Base-by-base conservation (phyloP, 2,329 filamentous ascomycete species). In the Xylariaceae sp. region DNA sequence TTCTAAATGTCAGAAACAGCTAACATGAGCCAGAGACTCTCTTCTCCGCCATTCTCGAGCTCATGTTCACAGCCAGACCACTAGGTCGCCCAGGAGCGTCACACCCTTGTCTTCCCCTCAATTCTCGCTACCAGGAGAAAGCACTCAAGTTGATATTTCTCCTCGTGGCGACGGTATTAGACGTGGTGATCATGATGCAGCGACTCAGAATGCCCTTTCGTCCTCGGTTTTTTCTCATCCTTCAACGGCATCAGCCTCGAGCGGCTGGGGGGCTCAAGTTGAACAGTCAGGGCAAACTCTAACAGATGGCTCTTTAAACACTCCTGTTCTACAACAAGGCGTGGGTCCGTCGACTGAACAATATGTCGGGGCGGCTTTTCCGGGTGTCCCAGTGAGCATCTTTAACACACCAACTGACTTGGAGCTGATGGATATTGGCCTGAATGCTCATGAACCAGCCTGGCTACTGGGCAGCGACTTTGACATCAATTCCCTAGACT, bases 31-130 rank as follows among this genome's bases (percentile, higher is more conserved):
- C 46, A 60, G 57, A 31, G 57, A 60, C 19, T 60, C 57, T 16
- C 57, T 60, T 28, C 57, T 60, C 34, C 57, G 57, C 23, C 57
- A 60, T 37, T 60, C 57, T 37, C 53, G 57, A 33, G 57, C 48
- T 14, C 57, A 60, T 45, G 8, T 43, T 49, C 57, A 39, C 28
- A 44, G 46, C 26, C 37, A 19, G 21, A 3, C 37, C n/a, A 49
- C 39, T 16, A 56, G 31, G 37, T 56, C 57, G 16, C 36, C 43
- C 37, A 45, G 31, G n/a, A 53, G 47, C 44, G 26, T 34, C 11
- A 48, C 57, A 7, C 47, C 47, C 23, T 52, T 51, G 26, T 47
- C 49, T 45, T 58, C 57, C 12, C 44, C 47, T 21, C 53, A 53
- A 28, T 53, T 56, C n/a, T 53, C 53, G 3, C 24, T 60, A 2